These are phyloP conservation scores for Rosa rugosa DNA, from an alignment of 306 rosid genomes.

Conservation along the genomic window DNA sequence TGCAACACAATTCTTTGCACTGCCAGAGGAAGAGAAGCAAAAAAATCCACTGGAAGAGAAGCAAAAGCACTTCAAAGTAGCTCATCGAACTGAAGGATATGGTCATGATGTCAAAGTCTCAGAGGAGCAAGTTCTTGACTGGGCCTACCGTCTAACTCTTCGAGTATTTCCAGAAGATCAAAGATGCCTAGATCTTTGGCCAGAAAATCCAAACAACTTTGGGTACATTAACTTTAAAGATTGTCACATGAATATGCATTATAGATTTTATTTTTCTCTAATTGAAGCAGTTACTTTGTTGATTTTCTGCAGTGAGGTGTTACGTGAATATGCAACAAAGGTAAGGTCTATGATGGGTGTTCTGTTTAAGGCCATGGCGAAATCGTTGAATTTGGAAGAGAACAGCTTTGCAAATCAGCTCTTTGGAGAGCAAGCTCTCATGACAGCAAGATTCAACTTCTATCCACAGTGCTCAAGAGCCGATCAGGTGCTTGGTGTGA, in stretches of 20 bases:
- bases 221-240: slow-evolving; percentile 32
- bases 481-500: slow-evolving; percentile 60
- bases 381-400: slow-evolving; percentile 68
- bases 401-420: slow-evolving; percentile 44
- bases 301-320: slow-evolving; percentile 38
- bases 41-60: slow-evolving; percentile 25
- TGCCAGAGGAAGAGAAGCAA: slow-evolving; percentile 39
- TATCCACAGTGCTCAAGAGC: slow-evolving; percentile 71
- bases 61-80: background rate
- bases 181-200: slow-evolving; percentile 58
- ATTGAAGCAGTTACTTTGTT: background rate
- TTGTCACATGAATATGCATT: background rate
- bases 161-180: slow-evolving; percentile 48
- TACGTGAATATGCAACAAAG: slow-evolving; percentile 47
- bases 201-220: slow-evolving; percentile 43
- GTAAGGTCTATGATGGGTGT: slow-evolving; percentile 37
- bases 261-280: background rate
- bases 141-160: slow-evolving; percentile 62
- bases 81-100: slow-evolving; percentile 53
- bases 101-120: slow-evolving; percentile 55
- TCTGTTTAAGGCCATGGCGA: slow-evolving; percentile 70
- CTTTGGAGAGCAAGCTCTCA: slow-evolving; percentile 40
- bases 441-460: slow-evolving; percentile 58
- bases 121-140: slow-evolving; percentile 61
- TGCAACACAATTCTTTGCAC: no score